phyloP scores from a whole-genome alignment of 73 alveolate genomes.

The Breviolum minutum region DNA sequence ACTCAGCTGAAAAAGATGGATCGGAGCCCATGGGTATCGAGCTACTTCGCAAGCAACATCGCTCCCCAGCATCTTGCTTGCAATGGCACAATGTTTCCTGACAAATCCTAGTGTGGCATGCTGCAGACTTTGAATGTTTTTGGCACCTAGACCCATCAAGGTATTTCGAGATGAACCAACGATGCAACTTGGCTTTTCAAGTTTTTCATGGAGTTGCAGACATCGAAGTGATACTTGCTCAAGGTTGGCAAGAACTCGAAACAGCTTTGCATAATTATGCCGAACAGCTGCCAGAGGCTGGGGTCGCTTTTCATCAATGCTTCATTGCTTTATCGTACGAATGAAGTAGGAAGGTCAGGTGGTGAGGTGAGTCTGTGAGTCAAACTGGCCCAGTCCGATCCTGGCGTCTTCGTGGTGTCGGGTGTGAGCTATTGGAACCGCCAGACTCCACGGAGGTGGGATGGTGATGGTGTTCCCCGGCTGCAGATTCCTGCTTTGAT shows the following conservation, averaged over 20 bases:
- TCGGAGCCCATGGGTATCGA: constrained; percentile 50
- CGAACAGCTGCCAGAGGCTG: constrained; percentile 28
- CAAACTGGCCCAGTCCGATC: constrained; percentile 31
- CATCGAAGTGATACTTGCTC: no score
- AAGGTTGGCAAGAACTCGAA: constrained; percentile 75
- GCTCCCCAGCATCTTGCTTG: constrained; percentile 63
- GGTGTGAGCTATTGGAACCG: constrained; percentile 91
- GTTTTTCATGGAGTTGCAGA: not conserved
- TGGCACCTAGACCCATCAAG: not conserved
- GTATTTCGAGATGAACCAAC: constrained; percentile 33
- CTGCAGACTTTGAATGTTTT: not conserved
- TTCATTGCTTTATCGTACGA: no score
- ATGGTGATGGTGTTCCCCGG: constrained; percentile 22
- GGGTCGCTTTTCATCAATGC: not conserved
- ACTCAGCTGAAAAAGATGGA: constrained; percentile 12
- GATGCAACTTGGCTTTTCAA: constrained; percentile 26
- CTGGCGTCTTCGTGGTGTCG: constrained; percentile 65
- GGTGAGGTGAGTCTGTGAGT: not conserved
- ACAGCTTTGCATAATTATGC: constrained; percentile 82
- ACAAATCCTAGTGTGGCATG: not conserved
- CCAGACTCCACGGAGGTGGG: constrained; percentile 37
- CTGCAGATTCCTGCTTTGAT: not conserved
- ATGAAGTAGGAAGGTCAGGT: not conserved
- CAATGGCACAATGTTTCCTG: not conserved
- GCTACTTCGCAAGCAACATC: constrained; percentile 91